phyloP scores from a whole-genome alignment of 805 yeast genomes.

The Candida railenensis region DNA sequence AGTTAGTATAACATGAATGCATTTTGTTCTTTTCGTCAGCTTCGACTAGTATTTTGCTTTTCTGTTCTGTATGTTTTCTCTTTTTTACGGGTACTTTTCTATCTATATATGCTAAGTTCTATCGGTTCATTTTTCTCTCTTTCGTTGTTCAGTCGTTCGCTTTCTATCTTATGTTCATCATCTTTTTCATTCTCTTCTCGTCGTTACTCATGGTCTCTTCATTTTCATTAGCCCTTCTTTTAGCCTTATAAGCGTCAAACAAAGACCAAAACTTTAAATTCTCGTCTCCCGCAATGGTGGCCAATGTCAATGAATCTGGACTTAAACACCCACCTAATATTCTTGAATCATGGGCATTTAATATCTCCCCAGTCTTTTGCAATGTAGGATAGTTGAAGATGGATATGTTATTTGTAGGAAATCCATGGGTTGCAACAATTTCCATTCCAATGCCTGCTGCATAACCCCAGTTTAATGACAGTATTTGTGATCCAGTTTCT shows the following conservation, averaged over 20 bases:
- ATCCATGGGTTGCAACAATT: slow-evolving; percentile 91
- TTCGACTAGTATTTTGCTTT: too few species aligned
- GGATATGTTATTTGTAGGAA: slow-evolving; percentile 80
- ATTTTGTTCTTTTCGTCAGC: too few species aligned
- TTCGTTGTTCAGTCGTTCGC: background rate
- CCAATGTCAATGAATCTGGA: slow-evolving; percentile 87
- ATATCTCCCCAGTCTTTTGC: slow-evolving; percentile 83
- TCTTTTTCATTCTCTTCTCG: slow-evolving; percentile 14
- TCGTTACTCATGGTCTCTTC: slow-evolving; percentile 7
- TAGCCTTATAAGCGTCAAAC: slow-evolving; percentile 54
- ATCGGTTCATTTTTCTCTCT: background rate
- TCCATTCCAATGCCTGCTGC: slow-evolving; percentile 72
- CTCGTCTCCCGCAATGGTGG: slow-evolving; percentile 96
- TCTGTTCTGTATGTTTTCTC: too few species aligned
- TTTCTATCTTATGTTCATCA: slow-evolving; percentile 8
- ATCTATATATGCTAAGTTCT: background rate
- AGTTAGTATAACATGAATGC: too few species aligned
- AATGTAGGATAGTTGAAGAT: slow-evolving; percentile 84
- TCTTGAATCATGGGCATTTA: slow-evolving; percentile 85
- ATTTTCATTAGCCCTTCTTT: slow-evolving; percentile 18
- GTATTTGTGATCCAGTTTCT: slow-evolving; percentile 90
- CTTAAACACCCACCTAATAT: slow-evolving; percentile 80
- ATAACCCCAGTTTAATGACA: slow-evolving; percentile 91
- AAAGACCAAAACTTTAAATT: slow-evolving; percentile 92
- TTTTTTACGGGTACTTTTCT: too few species aligned